These are phyloP conservation scores for Barnettozyma sucrosica DNA, from an alignment of 805 yeast species.

Conservation along the genomic window DNA sequence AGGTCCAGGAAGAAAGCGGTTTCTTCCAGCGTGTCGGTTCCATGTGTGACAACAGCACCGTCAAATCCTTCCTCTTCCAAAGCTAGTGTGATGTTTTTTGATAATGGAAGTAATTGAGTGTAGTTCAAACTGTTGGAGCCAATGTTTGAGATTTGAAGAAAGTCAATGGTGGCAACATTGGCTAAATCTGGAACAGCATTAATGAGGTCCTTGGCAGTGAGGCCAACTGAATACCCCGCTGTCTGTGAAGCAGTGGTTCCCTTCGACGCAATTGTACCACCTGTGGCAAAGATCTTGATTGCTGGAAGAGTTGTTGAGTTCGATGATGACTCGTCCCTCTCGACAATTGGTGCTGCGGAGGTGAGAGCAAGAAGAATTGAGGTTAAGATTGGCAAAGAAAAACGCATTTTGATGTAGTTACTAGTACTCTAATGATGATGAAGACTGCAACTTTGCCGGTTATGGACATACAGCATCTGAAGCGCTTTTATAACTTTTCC, in stretches of 20 bases:
- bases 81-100: constrained; percentile 40
- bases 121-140: constrained; percentile 55
- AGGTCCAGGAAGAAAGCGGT: constrained; percentile 59
- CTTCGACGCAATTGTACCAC: constrained; percentile 56
- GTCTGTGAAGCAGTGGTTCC: constrained; percentile 42
- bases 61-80: constrained; percentile 37
- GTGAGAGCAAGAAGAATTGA: background rate
- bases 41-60: constrained; percentile 64
- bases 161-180: constrained; percentile 44
- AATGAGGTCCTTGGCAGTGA: constrained; percentile 46
- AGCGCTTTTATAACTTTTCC: too few relatives aligned
- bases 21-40: constrained; percentile 67
- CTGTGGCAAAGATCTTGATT: constrained; percentile 49
- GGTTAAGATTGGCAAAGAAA: background rate
- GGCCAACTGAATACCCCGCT: constrained; percentile 48
- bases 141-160: constrained; percentile 36
- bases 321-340: constrained; percentile 2
- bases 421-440: too few relatives aligned
- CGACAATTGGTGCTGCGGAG: constrained; percentile 1
- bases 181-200: constrained; percentile 52
- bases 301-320: constrained; percentile 18
- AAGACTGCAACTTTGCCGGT: too few relatives aligned
- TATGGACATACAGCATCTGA: too few relatives aligned
- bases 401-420: background rate
- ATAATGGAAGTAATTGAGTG: constrained; percentile 38